These are phyloP conservation scores for Drechmeria coniospora DNA, from an alignment of 2,329 filamentous ascomycete genomes.

Conservation along the genomic window DNA sequence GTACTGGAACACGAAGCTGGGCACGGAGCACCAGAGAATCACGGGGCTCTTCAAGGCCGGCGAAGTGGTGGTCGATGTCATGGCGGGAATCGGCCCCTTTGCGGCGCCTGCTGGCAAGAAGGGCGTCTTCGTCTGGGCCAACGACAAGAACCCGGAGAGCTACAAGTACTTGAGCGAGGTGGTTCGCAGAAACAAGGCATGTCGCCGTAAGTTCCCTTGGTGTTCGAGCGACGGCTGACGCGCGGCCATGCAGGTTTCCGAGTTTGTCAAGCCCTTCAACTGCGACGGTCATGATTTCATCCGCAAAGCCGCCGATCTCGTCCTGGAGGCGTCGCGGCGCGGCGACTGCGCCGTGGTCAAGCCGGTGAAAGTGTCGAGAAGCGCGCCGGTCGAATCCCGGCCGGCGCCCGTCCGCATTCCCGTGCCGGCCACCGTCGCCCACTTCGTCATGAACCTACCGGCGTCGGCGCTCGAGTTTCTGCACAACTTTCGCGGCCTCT, in stretches of 20 bases:
- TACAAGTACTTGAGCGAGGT: conserved; percentile 57
- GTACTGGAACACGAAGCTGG: conserved; percentile 92
- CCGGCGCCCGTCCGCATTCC: conserved; percentile 25
- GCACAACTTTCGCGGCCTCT: conserved; percentile 51
- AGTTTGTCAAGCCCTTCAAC: conserved; percentile 68
- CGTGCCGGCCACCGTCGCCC: conserved; percentile 64
- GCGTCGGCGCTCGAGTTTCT: conserved; percentile 80
- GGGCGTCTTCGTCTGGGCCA: conserved; percentile 86
- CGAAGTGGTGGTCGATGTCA: conserved; percentile 87
- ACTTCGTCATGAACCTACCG: conserved; percentile 97
- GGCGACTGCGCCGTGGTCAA: conserved; percentile 39
- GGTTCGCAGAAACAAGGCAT: conserved; percentile 64
- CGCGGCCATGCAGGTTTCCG: conserved; percentile 27
- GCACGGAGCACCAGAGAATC: conserved; percentile 75
- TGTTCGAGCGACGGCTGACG: no score
- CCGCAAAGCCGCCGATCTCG: conserved; percentile 45
- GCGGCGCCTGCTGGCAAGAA: conserved; percentile 83
- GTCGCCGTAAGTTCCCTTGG: no score
- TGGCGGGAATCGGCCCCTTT: conserved; percentile 95
- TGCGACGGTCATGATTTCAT: conserved; percentile 74
- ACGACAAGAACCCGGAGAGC: conserved; percentile 90
- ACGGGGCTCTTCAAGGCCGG: conserved; percentile 63
- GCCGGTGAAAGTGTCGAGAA: conserved; percentile 22
- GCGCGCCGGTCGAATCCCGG: conserved; percentile 18
- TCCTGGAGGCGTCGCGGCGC: conserved; percentile 33